A percentile compares a stretch with the other conserved stretches of the same genome.
Evolutionary conservation across 192 early-diverging fungal species (phyloP).

Genomic region (Obelidium mucronatum): DNA sequence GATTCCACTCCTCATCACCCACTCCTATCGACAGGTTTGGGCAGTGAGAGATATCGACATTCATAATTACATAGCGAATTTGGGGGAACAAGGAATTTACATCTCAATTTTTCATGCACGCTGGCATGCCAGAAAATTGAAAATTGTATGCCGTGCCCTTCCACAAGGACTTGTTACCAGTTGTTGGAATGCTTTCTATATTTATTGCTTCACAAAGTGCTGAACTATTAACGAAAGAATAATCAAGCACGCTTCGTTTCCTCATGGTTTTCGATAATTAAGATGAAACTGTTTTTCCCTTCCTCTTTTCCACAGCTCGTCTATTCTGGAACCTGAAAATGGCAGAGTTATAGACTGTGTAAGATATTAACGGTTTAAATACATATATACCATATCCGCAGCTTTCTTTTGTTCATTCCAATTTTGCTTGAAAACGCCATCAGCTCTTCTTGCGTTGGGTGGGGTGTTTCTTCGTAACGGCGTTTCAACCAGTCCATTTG

Average conservation of each 20-base stretch:
- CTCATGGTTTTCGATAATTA: too few species aligned
- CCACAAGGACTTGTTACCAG: too few species aligned
- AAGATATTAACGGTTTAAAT: not conserved
- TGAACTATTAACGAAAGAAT: not conserved
- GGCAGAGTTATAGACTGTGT: not conserved
- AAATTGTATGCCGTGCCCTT: too few species aligned
- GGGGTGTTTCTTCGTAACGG: slow-evolving; percentile 12
- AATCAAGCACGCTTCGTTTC: too few species aligned
- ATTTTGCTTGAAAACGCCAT: not conserved
- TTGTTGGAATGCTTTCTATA: not conserved
- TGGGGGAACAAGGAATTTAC: not conserved
- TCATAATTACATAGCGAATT: not conserved
- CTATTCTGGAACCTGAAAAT: slow-evolving; percentile 78
- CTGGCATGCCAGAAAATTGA: too few species aligned
- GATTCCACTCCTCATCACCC: not conserved
- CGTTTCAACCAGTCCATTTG: slow-evolving; percentile 26
- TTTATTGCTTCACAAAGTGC: not conserved
- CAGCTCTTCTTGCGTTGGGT: not conserved
- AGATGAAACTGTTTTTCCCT: not conserved
- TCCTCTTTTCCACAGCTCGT: slow-evolving; percentile 44
- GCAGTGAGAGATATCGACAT: not conserved
- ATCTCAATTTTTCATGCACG: too few species aligned
- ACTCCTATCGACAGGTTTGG: not conserved
- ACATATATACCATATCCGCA: slow-evolving; percentile 1
- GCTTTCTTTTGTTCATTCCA: slow-evolving; percentile 11